Conservation (phyloP, 257 asterid species). For the Solanum rostratum region DNA sequence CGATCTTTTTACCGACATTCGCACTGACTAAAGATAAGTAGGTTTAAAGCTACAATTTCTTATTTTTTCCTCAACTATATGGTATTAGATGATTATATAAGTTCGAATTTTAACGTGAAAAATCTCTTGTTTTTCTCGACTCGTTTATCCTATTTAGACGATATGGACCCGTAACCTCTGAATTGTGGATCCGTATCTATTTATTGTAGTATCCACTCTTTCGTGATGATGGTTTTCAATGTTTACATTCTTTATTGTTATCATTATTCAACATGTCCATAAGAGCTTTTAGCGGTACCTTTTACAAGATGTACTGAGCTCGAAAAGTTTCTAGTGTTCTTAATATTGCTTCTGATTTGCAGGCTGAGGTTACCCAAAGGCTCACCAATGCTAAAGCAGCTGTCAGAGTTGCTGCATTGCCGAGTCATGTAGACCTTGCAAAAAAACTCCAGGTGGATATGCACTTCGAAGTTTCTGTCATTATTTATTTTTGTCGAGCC, state of each 20-base stretch:
- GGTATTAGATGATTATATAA: too few species aligned
- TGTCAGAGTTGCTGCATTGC: slow-evolving; percentile 36
- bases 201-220: neutral
- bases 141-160: too few species aligned
- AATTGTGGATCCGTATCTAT: too few species aligned
- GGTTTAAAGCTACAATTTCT: too few species aligned
- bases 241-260: neutral
- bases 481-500: neutral
- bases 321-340: neutral
- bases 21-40: too few species aligned
- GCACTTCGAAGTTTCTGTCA: neutral
- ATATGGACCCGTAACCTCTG: too few species aligned
- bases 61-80: too few species aligned
- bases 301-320: neutral
- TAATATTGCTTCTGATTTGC: neutral
- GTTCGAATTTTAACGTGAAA: too few species aligned
- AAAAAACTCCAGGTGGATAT: slow-evolving; percentile 55
- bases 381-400: slow-evolving; percentile 40
- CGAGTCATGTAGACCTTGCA: slow-evolving; percentile 79
- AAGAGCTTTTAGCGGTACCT: neutral
- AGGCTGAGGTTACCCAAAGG: slow-evolving; percentile 87
- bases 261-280: neutral
- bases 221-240: neutral
- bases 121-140: too few species aligned
- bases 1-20: too few species aligned